phyloP scores from a whole-genome alignment of 2,329 filamentous ascomycete genomes.

The Diaporthe sp. region DNA sequence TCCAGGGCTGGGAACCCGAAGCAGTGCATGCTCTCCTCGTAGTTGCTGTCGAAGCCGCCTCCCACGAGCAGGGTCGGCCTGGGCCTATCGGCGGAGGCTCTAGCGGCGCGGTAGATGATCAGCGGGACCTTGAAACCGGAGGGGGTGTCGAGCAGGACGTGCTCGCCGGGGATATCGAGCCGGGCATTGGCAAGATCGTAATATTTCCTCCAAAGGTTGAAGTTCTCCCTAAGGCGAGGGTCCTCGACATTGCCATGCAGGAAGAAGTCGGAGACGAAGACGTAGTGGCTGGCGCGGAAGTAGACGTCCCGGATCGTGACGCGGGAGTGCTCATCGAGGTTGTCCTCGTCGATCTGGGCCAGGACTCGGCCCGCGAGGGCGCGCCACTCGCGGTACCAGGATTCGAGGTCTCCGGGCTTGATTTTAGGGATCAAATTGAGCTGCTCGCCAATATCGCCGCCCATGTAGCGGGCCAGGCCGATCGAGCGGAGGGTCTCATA shows the following conservation, averaged over 20 bases:
- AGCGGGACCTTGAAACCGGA: conserved; percentile 1
- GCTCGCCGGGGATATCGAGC: conserved; percentile 53
- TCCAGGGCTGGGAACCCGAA: conserved; percentile 49
- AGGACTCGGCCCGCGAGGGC: not conserved
- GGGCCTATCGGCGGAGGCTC: not conserved
- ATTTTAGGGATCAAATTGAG: not conserved
- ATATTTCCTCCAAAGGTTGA: conserved; percentile 53
- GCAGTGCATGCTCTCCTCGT: conserved; percentile 54
- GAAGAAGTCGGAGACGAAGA: conserved; percentile 58
- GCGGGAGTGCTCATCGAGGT: not conserved
- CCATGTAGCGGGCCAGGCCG: not conserved
- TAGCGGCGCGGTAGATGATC: conserved; percentile 3
- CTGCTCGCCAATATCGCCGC: not conserved
- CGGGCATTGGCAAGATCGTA: conserved; percentile 51
- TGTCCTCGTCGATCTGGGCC: not conserved
- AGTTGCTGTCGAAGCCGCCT: conserved; percentile 53
- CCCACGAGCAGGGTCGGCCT: conserved; percentile 53
- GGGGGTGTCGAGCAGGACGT: conserved; percentile 48
- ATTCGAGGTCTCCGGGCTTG: not conserved
- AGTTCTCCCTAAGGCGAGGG: conserved; percentile 52
- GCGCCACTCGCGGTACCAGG: not conserved
- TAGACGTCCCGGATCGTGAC: not conserved
- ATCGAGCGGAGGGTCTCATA: conserved; percentile 2
- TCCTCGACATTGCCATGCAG: conserved; percentile 57
- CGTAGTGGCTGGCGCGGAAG: conserved; percentile 59